These are phyloP conservation scores for Dictyostelium brefeldianum DNA, from an alignment of 78 protist species.

Conservation along the genomic window DNA sequence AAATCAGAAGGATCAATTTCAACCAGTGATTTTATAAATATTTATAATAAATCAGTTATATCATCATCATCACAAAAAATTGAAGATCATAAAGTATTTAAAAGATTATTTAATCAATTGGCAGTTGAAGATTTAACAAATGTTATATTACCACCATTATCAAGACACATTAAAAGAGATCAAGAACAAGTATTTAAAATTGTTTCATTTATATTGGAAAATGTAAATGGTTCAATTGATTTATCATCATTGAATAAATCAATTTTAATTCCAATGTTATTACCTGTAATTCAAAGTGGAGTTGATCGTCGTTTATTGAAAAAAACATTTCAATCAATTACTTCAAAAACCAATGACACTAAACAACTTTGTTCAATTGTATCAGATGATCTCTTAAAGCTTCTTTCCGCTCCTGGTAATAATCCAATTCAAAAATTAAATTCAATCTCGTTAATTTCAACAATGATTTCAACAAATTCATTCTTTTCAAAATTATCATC, in stretches of 20 bases:
- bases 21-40: constrained; percentile 6
- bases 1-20: neutral
- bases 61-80: constrained; percentile 13
- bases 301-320: constrained; percentile 16
- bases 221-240: constrained; percentile 23
- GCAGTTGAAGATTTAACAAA: constrained; percentile 33
- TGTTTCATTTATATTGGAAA: constrained; percentile 21
- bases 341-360: constrained; percentile 2
- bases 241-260: constrained; percentile 19
- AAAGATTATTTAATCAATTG: constrained; percentile 17
- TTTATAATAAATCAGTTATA: constrained; percentile 40
- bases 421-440: constrained; percentile 32
- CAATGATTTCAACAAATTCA: neutral
- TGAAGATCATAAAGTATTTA: constrained; percentile 39
- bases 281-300: constrained; percentile 15
- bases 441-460: neutral
- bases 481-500: neutral
- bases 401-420: constrained; percentile 26
- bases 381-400: constrained; percentile 28
- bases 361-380: constrained; percentile 10
- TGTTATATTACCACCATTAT: constrained; percentile 29
- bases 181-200: constrained; percentile 50
- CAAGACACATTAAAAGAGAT: constrained; percentile 57
- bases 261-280: constrained; percentile 34
- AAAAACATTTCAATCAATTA: neutral